Evolutionary conservation across 352 stramenopile species (phyloP), one percentile per base, ranked within the genome.

Genomic region (Phytopythium cucurbitacearum): DNA sequence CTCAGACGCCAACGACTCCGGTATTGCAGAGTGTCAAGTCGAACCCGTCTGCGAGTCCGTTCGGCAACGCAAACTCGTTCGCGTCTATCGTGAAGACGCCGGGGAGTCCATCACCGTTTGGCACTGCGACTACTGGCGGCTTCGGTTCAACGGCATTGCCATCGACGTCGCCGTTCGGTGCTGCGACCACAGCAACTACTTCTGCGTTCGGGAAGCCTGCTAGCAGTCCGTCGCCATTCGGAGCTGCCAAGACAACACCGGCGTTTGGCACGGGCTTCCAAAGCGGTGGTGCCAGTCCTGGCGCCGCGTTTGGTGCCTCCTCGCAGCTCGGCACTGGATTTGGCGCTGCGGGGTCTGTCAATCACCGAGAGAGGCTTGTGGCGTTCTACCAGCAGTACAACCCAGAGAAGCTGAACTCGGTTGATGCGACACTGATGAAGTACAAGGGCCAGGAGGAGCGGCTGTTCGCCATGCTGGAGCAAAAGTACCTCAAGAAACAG

Each of bases 331-430:
- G 71, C 13, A 41, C 57, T 0, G 38, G 51, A n/a, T 40, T 53
- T 8, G 56, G 65, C 11, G 67, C 56, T 6, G 84, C 85, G 62
- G 72, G 57, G 35, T 41, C 57, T 53, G 55, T 65, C 1, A 76
- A 84, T 51, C 70, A 86, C 48, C 75, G 77, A 16, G 75, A 88
- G 5, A 76, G 73, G 8, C 55, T 91, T 8, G 54, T 68, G 21
- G 63, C 76, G 36, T 91, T 91, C 41, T 91, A 91, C 57, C 76
- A 89, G 60, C 69, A 89, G 44, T 61, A 87, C 63, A 89, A 91
- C 48, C 80, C 78, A 4, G 63, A 73, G 6, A 91, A 91, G 57
- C 56, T 91, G 40, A 77, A 64, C 42, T 78, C 80, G 11, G 78
- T 91, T 38, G 78, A 89, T 48, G 51, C 73, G 7, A 89, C 79